Evolutionary conservation across 2,329 filamentous ascomycete species (phyloP).

Genomic region (Monilinia fructicola): DNA sequence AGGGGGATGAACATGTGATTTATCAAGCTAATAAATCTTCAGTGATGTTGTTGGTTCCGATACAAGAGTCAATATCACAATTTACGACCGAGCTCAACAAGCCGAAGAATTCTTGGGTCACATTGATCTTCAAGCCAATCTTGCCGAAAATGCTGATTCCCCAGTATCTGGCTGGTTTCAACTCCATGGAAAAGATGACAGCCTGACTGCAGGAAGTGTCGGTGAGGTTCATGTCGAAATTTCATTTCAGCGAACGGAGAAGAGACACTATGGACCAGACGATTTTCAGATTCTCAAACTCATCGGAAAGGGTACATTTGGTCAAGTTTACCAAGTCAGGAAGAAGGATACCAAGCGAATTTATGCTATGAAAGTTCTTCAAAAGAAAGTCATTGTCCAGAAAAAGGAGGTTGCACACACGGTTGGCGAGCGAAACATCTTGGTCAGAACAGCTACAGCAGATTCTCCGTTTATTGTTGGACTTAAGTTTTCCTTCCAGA

Average conservation of each 20-base stretch:
- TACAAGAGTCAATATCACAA: slow-evolving; percentile 85
- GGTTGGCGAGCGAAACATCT: slow-evolving; percentile 92
- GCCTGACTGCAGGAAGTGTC: slow-evolving; percentile 64
- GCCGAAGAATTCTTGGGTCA: slow-evolving; percentile 92
- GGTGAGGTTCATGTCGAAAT: slow-evolving; percentile 90
- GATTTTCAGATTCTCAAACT: slow-evolving; percentile 96
- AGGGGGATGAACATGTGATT: slow-evolving; percentile 12
- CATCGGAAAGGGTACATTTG: slow-evolving; percentile 97
- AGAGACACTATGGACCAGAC: slow-evolving; percentile 88
- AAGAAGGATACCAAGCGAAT: slow-evolving; percentile 96
- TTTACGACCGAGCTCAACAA: slow-evolving; percentile 79
- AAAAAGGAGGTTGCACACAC: slow-evolving; percentile 99
- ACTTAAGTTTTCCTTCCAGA: slow-evolving; percentile 98
- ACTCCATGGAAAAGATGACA: slow-evolving; percentile 64
- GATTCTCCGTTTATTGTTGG: slow-evolving; percentile 98
- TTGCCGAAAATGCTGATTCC: slow-evolving; percentile 64
- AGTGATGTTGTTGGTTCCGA: slow-evolving; percentile 93
- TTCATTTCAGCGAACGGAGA: slow-evolving; percentile 80
- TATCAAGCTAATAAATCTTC: slow-evolving; percentile 25
- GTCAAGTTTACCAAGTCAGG: slow-evolving; percentile 95
- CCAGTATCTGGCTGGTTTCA: slow-evolving; percentile 83
- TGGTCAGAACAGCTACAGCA: slow-evolving; percentile 91
- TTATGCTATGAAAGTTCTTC: slow-evolving; percentile 98
- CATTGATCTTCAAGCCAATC: slow-evolving; percentile 73
- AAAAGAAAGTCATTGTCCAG: slow-evolving; percentile 99